A percentile compares a stretch with the other conserved stretches of the same genome.
Conservation (phyloP, 1,139 yeast species). For the Yamadazyma triangularis region DNA sequence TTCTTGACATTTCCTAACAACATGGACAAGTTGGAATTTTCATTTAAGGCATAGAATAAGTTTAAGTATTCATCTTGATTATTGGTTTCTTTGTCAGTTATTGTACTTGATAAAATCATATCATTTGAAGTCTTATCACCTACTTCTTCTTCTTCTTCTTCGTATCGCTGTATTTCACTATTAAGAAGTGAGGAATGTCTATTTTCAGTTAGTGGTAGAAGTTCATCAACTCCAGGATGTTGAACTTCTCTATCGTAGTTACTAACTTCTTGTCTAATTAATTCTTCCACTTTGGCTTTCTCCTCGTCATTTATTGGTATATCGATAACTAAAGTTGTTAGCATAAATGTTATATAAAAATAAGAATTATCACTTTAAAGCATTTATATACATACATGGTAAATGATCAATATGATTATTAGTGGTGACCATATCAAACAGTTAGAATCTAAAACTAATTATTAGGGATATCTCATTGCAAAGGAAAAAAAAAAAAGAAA, state of each 20-base stretch:
- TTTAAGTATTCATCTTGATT: conserved; percentile 3
- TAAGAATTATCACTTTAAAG: not conserved
- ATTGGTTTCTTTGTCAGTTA: not conserved
- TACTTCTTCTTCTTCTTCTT: conserved; percentile 19
- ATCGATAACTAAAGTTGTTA: conserved; percentile 18
- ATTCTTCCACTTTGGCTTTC: conserved; percentile 29
- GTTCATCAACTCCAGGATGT: conserved; percentile 27
- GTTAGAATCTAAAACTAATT: too few species aligned
- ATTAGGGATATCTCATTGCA: too few species aligned
- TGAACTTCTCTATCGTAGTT: conserved; percentile 9
- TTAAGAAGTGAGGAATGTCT: conserved; percentile 15
- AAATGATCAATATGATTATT: conserved; percentile 36
- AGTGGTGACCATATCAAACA: too few species aligned
- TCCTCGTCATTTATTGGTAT: conserved; percentile 28
- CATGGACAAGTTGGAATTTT: conserved; percentile 6
- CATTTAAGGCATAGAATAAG: conserved; percentile 15
- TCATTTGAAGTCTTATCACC: too few species aligned
- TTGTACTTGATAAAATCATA: too few species aligned
- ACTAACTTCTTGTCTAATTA: conserved; percentile 25
- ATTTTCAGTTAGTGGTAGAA: conserved; percentile 19
- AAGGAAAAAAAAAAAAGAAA: too few species aligned
- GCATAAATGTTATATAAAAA: conserved; percentile 6
- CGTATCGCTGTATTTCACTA: conserved; percentile 27
- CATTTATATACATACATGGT: conserved; percentile 19
- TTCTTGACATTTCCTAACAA: conserved; percentile 8